phyloP scores from a whole-genome alignment of 768 basidiomycete species.

The Lentinula sp. region DNA sequence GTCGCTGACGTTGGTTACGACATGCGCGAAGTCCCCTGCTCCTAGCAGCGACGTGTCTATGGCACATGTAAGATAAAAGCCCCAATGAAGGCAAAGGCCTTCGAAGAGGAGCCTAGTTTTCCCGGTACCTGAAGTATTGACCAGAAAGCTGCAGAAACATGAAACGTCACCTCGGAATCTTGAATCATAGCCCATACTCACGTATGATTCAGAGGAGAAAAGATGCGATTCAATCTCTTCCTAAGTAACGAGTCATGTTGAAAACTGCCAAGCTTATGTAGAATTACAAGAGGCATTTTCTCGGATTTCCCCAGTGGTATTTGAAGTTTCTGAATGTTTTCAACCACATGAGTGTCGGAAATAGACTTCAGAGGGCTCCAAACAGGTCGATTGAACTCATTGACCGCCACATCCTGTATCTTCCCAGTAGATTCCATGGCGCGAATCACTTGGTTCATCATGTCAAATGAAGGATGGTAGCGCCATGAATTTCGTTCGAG shows the following conservation, averaged over 20 bases:
- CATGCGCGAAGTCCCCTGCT: not conserved
- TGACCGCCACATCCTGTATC: not conserved
- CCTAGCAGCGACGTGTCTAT: not conserved
- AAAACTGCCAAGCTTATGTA: not conserved
- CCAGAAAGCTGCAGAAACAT: too few relatives aligned
- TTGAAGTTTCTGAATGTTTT: not conserved
- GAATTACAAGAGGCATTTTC: not conserved
- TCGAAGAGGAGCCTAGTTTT: not conserved
- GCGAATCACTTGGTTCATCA: not conserved
- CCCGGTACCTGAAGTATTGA: slow-evolving; percentile 1
- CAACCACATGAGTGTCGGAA: not conserved
- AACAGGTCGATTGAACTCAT: not conserved
- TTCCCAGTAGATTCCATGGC: not conserved
- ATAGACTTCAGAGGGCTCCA: not conserved
- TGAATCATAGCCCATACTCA: too few relatives aligned
- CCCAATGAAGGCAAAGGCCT: slow-evolving; percentile 1
- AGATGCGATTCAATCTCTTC: not conserved
- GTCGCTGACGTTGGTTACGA: not conserved
- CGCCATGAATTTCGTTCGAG: not conserved
- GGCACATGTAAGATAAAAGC: not conserved
- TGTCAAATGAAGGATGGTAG: not conserved
- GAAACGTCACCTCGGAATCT: too few relatives aligned
- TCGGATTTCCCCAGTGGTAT: not conserved
- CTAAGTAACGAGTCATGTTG: not conserved
- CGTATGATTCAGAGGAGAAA: not conserved